Percentiles rank a stretch among this genome's conserved stretches.
Conservation (phyloP, 2,329 filamentous ascomycete species). For the Trichocomaceae sp. region DNA sequence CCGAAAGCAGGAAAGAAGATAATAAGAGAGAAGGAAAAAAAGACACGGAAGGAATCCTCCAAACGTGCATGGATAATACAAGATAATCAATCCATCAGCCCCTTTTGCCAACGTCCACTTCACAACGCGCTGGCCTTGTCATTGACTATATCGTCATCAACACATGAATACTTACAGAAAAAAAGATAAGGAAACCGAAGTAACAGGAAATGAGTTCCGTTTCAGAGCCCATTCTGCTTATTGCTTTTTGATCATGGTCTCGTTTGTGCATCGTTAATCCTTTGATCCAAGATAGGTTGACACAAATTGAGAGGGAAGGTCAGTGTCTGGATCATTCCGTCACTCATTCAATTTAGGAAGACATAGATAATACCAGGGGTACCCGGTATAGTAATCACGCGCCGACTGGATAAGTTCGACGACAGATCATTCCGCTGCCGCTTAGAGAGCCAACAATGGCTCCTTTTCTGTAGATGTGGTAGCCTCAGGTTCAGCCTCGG, state of each 20-base stretch:
- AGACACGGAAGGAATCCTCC: neutral
- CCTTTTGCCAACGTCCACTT: constrained; percentile 5
- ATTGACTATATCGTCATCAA: neutral
- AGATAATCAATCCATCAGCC: constrained; percentile 1
- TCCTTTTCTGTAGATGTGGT: constrained; percentile 21
- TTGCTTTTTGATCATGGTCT: neutral
- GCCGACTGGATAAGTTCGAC: neutral
- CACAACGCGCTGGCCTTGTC: neutral
- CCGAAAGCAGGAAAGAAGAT: constrained; percentile 10
- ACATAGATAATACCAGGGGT: neutral
- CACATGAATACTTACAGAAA: neutral
- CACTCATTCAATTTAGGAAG: neutral
- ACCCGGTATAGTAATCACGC: neutral
- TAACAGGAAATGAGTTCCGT: neutral
- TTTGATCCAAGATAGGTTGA: neutral
- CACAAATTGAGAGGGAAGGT: neutral
- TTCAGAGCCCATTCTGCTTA: neutral
- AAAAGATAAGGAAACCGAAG: neutral
- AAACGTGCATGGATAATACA: neutral
- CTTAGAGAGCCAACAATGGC: constrained; percentile 26
- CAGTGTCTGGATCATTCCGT: neutral
- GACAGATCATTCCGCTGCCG: neutral
- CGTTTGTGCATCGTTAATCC: neutral
- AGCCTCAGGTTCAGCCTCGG: constrained; percentile 18
- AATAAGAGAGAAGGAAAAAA: constrained; percentile 12